Evolutionary conservation across 140 eudicot species (phyloP).

Genomic region (Senecio squalidus): DNA sequence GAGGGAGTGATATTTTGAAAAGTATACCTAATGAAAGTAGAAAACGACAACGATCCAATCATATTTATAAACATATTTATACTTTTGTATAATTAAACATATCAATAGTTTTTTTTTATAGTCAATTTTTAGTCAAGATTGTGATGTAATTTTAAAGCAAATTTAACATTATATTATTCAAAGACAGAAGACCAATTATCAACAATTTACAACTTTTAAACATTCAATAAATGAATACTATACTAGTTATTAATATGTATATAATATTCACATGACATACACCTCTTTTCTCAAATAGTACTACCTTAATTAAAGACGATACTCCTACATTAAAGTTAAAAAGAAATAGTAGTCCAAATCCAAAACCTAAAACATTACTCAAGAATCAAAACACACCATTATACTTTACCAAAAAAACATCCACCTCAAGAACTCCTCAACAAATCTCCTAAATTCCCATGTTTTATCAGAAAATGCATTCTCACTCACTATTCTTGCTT

Average conservation of each 20-base stretch:
- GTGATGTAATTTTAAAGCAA: too few species aligned
- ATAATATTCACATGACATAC: slow-evolving; percentile 8
- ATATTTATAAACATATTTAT: too few species aligned
- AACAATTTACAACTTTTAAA: too few species aligned
- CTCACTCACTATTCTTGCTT: slow-evolving; percentile 24
- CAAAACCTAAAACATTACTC: slow-evolving; percentile 27
- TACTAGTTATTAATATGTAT: not conserved
- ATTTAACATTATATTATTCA: too few species aligned
- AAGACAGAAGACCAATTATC: too few species aligned
- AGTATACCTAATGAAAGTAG: too few species aligned
- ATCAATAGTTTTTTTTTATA: too few species aligned
- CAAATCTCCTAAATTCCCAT: slow-evolving; percentile 25
- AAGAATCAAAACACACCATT: slow-evolving; percentile 27
- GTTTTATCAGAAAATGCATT: slow-evolving; percentile 43
- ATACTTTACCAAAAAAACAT: slow-evolving; percentile 25
- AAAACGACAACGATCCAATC: too few species aligned
- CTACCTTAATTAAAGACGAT: slow-evolving; percentile 12
- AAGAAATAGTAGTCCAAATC: not conserved
- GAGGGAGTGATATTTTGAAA: too few species aligned
- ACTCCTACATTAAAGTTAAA: not conserved
- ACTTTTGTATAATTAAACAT: too few species aligned
- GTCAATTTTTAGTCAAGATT: too few species aligned
- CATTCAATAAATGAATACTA: not conserved
- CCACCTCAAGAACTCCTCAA: slow-evolving; percentile 17
- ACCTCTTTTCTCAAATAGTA: slow-evolving; percentile 3